phyloP scores from a whole-genome alignment of 2,329 filamentous ascomycete species.

The Lachnum nothofagi region DNA sequence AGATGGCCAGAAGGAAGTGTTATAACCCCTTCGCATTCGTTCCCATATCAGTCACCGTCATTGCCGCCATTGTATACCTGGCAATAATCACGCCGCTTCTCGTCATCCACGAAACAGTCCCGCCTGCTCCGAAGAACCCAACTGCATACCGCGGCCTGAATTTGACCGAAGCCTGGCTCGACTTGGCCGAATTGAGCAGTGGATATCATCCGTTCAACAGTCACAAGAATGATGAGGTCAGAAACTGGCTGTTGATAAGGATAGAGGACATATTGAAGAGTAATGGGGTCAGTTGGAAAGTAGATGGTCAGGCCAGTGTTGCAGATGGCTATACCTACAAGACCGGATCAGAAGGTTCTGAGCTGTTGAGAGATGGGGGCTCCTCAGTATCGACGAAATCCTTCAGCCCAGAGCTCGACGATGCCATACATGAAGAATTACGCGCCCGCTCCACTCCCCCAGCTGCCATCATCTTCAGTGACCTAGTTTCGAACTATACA shows the following conservation, averaged over 20 bases:
- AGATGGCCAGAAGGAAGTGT: slow-evolving; percentile 29
- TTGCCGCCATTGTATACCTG: slow-evolving; percentile 71
- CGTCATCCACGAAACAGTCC: slow-evolving; percentile 70
- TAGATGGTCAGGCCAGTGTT: slow-evolving; percentile 32
- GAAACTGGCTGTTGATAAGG: slow-evolving; percentile 67
- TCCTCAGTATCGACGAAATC: background rate
- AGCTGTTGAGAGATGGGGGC: background rate
- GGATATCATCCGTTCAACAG: slow-evolving; percentile 87
- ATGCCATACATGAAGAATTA: slow-evolving; percentile 14
- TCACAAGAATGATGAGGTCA: slow-evolving; percentile 72
- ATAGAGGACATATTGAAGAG: slow-evolving; percentile 63
- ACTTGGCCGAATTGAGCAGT: slow-evolving; percentile 69
- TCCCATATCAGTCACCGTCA: slow-evolving; percentile 74
- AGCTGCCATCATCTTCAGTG: slow-evolving; percentile 68
- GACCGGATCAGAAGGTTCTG: background rate
- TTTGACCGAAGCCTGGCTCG: slow-evolving; percentile 78
- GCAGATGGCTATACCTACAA: background rate
- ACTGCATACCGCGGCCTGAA: slow-evolving; percentile 62
- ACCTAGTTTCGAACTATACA: slow-evolving; percentile 73
- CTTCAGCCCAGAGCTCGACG: background rate
- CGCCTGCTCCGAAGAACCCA: slow-evolving; percentile 54
- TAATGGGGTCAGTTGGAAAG: slow-evolving; percentile 49
- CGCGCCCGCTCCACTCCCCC: slow-evolving; percentile 21
- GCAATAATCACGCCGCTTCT: slow-evolving; percentile 69
- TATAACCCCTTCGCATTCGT: slow-evolving; percentile 68